Evolutionary conservation across 2,329 filamentous ascomycete species (phyloP).

Genomic region (Penicillium thymicola): DNA sequence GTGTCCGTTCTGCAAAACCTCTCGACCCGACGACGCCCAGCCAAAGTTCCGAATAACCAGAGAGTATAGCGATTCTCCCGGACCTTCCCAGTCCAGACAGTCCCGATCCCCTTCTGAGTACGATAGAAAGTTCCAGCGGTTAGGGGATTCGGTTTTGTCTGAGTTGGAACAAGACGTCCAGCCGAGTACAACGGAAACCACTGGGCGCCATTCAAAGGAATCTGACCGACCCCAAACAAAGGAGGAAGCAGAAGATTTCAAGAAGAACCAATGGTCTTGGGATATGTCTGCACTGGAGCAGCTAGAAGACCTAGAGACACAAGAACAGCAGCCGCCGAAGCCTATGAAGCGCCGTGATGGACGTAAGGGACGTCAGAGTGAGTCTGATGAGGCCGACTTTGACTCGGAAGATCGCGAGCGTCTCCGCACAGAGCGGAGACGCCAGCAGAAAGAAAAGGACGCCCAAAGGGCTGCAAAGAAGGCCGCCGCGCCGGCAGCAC

Average conservation of each 20-base stretch:
- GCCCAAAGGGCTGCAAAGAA: constrained; percentile 38
- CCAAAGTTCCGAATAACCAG: neutral
- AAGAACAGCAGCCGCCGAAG: constrained; percentile 12
- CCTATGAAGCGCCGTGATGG: constrained; percentile 24
- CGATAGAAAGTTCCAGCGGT: constrained; percentile 20
- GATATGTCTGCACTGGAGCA: constrained; percentile 30
- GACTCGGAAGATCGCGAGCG: constrained; percentile 37
- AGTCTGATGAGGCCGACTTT: constrained; percentile 34
- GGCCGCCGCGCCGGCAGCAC: constrained; percentile 41
- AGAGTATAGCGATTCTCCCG: neutral
- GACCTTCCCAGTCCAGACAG: neutral
- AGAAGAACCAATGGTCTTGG: constrained; percentile 29
- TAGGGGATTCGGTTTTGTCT: constrained; percentile 18
- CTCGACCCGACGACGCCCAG: constrained; percentile 2
- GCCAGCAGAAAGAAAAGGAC: constrained; percentile 41
- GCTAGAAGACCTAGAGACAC: constrained; percentile 12
- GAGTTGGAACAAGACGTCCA: constrained; percentile 15
- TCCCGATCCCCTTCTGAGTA: constrained; percentile 2
- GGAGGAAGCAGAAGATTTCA: constrained; percentile 7
- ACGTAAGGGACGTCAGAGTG: constrained; percentile 21
- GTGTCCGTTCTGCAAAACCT: constrained; percentile 19
- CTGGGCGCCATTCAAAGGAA: neutral
- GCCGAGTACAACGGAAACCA: neutral
- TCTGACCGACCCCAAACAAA: neutral
- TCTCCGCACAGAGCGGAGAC: constrained; percentile 32